Evolutionary conservation across 139 green algal genomes (phyloP).

Genomic region (Chlorella sorokiniana): DNA sequence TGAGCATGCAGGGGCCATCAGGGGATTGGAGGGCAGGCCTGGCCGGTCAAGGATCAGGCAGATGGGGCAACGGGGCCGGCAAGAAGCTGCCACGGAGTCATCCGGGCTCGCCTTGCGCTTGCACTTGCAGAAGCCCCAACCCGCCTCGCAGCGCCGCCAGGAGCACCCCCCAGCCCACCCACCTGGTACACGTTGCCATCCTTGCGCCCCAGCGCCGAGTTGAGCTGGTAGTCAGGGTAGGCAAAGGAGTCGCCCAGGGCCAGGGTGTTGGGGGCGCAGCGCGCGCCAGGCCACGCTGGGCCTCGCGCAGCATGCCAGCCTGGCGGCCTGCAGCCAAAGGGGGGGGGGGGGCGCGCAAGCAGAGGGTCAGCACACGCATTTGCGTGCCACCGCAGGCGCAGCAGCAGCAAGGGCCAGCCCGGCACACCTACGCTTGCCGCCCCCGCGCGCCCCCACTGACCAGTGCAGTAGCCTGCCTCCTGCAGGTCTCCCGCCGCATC

Average conservation of each 20-base stretch:
- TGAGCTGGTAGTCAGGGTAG: conserved; percentile 83
- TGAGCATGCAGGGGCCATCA: background rate
- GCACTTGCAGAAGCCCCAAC: too few species aligned
- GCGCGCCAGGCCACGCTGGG: conserved; percentile 62
- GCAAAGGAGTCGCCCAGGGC: conserved; percentile 85
- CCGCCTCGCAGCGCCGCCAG: background rate
- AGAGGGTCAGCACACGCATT: background rate
- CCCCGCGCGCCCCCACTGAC: background rate
- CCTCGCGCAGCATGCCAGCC: conserved; percentile 47
- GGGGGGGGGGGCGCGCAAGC: background rate
- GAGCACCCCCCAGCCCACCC: background rate
- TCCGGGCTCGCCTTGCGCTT: too few species aligned
- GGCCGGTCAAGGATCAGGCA: too few species aligned
- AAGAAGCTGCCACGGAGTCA: background rate
- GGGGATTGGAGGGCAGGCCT: background rate
- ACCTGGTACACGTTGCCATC: conserved; percentile 85
- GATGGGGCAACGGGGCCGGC: background rate
- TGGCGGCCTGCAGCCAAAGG: conserved; percentile 54
- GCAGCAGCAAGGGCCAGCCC: background rate
- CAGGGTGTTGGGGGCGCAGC: conserved; percentile 81
- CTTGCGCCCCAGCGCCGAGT: conserved; percentile 73
- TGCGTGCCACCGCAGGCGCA: background rate
- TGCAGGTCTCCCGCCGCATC: conserved; percentile 65
- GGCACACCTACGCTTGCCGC: background rate
- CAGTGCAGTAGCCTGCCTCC: conserved; percentile 69